These are phyloP conservation scores for Pelargonium nanum DNA, from an alignment of 345 rosid species.

Conservation along the genomic window DNA sequence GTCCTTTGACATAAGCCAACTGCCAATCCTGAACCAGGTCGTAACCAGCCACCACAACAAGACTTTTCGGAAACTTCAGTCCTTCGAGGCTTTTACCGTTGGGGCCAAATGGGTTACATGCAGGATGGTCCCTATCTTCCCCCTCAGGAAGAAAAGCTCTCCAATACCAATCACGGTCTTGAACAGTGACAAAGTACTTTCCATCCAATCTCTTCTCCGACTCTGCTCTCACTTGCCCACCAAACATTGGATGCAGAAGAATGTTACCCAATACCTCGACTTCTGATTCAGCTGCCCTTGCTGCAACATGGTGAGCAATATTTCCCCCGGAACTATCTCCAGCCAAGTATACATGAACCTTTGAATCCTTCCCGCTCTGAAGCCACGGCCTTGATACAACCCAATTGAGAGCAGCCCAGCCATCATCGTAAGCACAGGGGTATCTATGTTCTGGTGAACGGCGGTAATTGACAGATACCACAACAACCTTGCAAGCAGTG, in stretches of 20 bases:
- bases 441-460: slow-evolving; percentile 25
- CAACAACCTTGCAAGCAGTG: slow-evolving; percentile 4
- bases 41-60: slow-evolving; percentile 20
- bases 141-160: slow-evolving; percentile 19
- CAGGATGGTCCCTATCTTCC: slow-evolving; percentile 24
- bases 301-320: slow-evolving; percentile 20
- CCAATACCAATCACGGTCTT: slow-evolving; percentile 25
- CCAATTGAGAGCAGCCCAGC: slow-evolving; percentile 22
- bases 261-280: slow-evolving; percentile 18
- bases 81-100: slow-evolving; percentile 10
- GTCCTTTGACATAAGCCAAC: slow-evolving; percentile 15
- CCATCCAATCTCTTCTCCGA: slow-evolving; percentile 21
- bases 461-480: slow-evolving; percentile 26
- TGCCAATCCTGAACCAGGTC: slow-evolving; percentile 23
- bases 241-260: slow-evolving; percentile 17
- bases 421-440: slow-evolving; percentile 24
- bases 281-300: slow-evolving; percentile 10
- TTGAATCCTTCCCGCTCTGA: slow-evolving; percentile 16
- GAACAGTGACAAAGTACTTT: slow-evolving; percentile 19
- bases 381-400: slow-evolving; percentile 16
- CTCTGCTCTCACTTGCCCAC: slow-evolving; percentile 16
- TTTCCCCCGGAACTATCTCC: slow-evolving; percentile 24
- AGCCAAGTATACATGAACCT: slow-evolving; percentile 15
- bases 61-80: slow-evolving; percentile 16
- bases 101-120: slow-evolving; percentile 19